phyloP scores from a whole-genome alignment of 2,329 filamentous ascomycete species.

The Xylaria sp. region DNA sequence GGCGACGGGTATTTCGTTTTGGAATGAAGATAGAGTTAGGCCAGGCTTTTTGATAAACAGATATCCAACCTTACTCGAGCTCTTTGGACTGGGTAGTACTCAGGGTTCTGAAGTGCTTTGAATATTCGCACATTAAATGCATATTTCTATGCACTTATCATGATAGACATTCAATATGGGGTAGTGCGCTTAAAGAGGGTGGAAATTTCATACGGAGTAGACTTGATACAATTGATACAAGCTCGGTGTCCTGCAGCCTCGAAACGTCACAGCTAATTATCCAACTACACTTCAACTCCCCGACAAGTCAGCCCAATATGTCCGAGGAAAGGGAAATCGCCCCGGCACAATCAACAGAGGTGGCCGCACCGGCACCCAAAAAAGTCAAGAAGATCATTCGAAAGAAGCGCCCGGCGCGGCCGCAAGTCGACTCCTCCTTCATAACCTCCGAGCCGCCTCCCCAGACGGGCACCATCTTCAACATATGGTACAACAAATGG shows the following conservation, averaged over 20 bases:
- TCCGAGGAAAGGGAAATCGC: slow-evolving; percentile 37
- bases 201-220: background rate
- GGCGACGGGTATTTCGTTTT: no score
- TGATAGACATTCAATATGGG: no score
- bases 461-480: slow-evolving; percentile 94
- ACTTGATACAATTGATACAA: no score
- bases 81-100: no score
- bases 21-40: no score
- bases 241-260: slow-evolving; percentile 6
- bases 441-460: slow-evolving; percentile 84
- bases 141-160: slow-evolving; percentile 1
- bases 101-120: no score
- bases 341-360: slow-evolving; percentile 42
- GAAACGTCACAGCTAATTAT: slow-evolving; percentile 8
- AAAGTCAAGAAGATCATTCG: slow-evolving; percentile 92
- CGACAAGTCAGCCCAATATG: slow-evolving; percentile 24
- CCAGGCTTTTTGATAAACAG: no score
- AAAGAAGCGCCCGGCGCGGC: slow-evolving; percentile 82
- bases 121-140: background rate
- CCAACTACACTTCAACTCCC: slow-evolving; percentile 2
- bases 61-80: no score
- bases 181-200: slow-evolving; percentile 7
- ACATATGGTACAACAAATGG: slow-evolving; percentile 99
- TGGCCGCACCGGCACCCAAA: slow-evolving; percentile 51
- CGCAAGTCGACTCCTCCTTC: slow-evolving; percentile 84